Percentiles rank a stretch among this genome's conserved stretches.
These are phyloP conservation scores for Talaromyces sp. DNA, from an alignment of 2,329 filamentous ascomycete species.

Conservation along the genomic window DNA sequence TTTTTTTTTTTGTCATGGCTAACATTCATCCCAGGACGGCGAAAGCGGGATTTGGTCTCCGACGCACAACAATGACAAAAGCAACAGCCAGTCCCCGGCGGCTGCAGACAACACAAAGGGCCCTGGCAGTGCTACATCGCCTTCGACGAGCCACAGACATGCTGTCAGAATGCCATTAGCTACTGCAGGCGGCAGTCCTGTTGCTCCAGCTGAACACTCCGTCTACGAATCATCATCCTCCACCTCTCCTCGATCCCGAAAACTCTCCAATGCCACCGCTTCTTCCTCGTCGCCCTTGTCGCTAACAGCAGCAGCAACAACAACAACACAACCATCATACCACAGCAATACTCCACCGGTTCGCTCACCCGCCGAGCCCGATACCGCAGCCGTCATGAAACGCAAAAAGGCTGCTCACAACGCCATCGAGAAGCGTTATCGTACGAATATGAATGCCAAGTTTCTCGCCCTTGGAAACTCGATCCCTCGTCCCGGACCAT, in stretches of 20 bases:
- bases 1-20: not conserved
- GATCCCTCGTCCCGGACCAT: slow-evolving; percentile 16
- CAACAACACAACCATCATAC: not conserved
- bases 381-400: slow-evolving; percentile 26
- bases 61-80: slow-evolving; percentile 7
- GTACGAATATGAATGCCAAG: slow-evolving; percentile 41
- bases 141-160: not conserved
- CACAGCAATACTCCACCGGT: not conserved
- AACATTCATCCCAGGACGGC: slow-evolving; percentile 1
- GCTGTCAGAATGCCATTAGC: not conserved
- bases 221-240: not conserved
- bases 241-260: not conserved
- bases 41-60: slow-evolving; percentile 13
- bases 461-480: slow-evolving; percentile 36
- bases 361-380: slow-evolving; percentile 7
- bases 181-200: not conserved
- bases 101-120: not conserved
- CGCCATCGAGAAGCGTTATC: slow-evolving; percentile 39
- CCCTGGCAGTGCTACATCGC: not conserved
- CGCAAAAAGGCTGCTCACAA: slow-evolving; percentile 34
- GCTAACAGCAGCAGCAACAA: slow-evolving; percentile 3
- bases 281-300: slow-evolving; percentile 5
- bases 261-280: slow-evolving; percentile 7
- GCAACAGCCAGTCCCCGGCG: slow-evolving; percentile 6
- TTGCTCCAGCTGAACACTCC: not conserved